Base-by-base conservation (phyloP, 2,329 filamentous ascomycete species). In the Aureobasidium sp. region DNA sequence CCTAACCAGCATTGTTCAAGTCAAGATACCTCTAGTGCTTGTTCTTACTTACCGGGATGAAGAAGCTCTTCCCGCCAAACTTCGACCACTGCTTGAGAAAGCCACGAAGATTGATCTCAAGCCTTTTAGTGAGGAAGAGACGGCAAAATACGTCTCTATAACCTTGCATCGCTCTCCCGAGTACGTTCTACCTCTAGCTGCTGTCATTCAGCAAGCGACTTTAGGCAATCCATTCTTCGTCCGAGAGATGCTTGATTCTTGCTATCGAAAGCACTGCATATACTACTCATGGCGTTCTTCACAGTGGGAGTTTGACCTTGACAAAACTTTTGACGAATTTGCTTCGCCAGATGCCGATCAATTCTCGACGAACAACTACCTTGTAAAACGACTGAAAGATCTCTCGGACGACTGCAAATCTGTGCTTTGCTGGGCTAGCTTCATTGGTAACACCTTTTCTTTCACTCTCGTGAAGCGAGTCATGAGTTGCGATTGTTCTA, bases 141-240 rank as follows among this genome's bases (percentile, higher is more conserved):
- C 94, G 33, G 81, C 90, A 39, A 81, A 89, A 64, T 96, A 93
- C 69, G 90, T 97, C 24, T 85, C 90, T 8, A 81, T 86, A 42
- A 95, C 92, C 0, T 82, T 97, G 53, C 90, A 89, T 68, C 82
- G 90, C 61, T 75, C 81, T 8, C 82, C 82, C 62, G 85, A 90
- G 37, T 88, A 91, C 50, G 83, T 94, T 1, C 77, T 89, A 1
- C 87, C 91, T 0, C 78, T 97, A 19, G 89, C 90, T 2, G 84
- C 91, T 7, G 89, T 96, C 11, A 85, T 97, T 6, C 89, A 95
- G 71, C 91, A 93, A 69, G 95, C 94, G 75, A 93, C 90, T 9
- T 84, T 84, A 29, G 92, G 92, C 1, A 96, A 96, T 64, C 88
- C 91, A 0, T 97, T 96, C 69, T 95, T 94, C 69, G 89, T 96